These are phyloP conservation scores for Calonectria naviculata DNA, from an alignment of 2,329 filamentous ascomycete species.

Conservation along the genomic window DNA sequence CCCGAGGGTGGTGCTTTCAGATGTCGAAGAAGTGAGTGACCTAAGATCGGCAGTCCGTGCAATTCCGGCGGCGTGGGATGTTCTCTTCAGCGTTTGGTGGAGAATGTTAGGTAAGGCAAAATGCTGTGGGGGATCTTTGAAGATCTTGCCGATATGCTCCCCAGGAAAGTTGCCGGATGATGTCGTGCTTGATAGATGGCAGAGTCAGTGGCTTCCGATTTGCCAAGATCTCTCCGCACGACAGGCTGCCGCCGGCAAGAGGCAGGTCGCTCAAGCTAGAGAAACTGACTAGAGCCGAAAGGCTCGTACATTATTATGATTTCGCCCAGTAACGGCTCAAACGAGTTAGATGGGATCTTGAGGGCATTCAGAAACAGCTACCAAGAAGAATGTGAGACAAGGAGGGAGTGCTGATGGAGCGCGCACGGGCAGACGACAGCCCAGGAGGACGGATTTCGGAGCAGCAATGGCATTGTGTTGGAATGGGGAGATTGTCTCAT, in stretches of 20 bases:
- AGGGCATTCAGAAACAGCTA: background rate
- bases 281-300: background rate
- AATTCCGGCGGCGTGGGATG: constrained; percentile 24
- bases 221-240: background rate
- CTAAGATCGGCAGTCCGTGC: constrained; percentile 14
- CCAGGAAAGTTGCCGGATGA: background rate
- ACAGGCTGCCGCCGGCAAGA: background rate
- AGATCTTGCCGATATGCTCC: background rate
- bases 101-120: constrained; percentile 19
- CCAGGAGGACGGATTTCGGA: constrained; percentile 11
- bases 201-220: background rate
- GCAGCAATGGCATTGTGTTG: constrained; percentile 7
- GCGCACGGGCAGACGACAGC: background rate
- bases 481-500: constrained; percentile 5
- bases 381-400: constrained; percentile 1
- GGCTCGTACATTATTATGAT: background rate
- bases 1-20: constrained; percentile 24
- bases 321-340: background rate
- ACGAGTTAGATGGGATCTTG: constrained; percentile 6
- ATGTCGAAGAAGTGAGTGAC: constrained; percentile 15
- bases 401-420: constrained; percentile 1
- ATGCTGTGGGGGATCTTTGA: constrained; percentile 12
- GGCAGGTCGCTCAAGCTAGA: background rate
- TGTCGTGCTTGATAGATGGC: background rate
- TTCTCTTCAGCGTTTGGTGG: constrained; percentile 17